Percentiles rank a stretch among this genome's conserved stretches.
These are phyloP conservation scores for Jamesozyma rosinii DNA, from an alignment of 805 yeast species.

Conservation along the genomic window DNA sequence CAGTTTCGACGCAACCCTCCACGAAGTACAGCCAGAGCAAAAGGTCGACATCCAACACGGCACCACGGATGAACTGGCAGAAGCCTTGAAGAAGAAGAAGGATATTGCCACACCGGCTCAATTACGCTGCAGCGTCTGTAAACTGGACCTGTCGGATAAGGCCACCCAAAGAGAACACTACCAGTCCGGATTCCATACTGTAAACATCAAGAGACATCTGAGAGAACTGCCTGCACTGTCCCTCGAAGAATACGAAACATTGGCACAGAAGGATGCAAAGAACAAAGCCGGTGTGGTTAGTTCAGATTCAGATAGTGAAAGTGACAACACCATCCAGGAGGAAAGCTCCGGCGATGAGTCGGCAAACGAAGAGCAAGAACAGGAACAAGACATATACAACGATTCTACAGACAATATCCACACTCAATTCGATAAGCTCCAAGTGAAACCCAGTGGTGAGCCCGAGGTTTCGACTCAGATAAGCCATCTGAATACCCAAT, in stretches of 20 bases:
- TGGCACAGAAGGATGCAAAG: slow-evolving; percentile 14
- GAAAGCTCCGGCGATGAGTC: slow-evolving; percentile 24
- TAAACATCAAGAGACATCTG: slow-evolving; percentile 48
- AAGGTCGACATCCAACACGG: neutral
- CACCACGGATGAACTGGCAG: neutral
- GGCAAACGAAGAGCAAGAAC: slow-evolving; percentile 23
- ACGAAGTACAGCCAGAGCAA: slow-evolving; percentile 20
- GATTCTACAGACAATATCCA: slow-evolving; percentile 5
- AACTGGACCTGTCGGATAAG: slow-evolving; percentile 11
- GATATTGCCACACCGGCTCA: slow-evolving; percentile 2
- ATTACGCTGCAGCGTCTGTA: slow-evolving; percentile 22
- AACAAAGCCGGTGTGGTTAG: neutral
- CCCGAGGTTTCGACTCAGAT: slow-evolving; percentile 20
- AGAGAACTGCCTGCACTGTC: slow-evolving; percentile 38
- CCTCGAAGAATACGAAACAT: slow-evolving; percentile 49
- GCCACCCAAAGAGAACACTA: slow-evolving; percentile 36
- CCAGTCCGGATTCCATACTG: slow-evolving; percentile 49
- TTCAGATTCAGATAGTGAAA: too few relatives aligned
- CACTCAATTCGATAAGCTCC: slow-evolving; percentile 7
- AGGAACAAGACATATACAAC: slow-evolving; percentile 18
- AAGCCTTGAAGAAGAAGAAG: slow-evolving; percentile 5
- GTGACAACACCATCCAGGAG: neutral
- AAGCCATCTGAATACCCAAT: slow-evolving; percentile 55
- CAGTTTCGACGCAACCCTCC: slow-evolving; percentile 46
- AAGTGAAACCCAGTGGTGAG: neutral